Conservation (phyloP, 129 eudicot genomes). For the Mikania micrantha region DNA sequence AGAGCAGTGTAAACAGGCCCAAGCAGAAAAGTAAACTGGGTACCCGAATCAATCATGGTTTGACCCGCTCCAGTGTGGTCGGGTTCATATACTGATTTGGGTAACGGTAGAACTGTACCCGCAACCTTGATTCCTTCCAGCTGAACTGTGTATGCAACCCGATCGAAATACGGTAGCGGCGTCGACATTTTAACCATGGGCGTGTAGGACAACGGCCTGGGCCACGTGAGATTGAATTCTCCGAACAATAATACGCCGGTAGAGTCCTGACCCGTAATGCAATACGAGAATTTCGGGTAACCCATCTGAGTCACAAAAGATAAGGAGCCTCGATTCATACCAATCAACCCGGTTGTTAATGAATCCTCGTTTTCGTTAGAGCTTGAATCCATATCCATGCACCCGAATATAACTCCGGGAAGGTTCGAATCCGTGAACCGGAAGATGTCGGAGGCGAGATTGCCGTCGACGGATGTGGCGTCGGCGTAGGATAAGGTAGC, state of each 20-base stretch:
- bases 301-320: slow-evolving; percentile 76
- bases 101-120: slow-evolving; percentile 46
- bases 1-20: slow-evolving; percentile 76
- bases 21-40: slow-evolving; percentile 70
- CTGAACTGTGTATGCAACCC: slow-evolving; percentile 76
- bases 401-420: slow-evolving; percentile 64
- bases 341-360: slow-evolving; percentile 63
- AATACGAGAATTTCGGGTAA: slow-evolving; percentile 68
- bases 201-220: slow-evolving; percentile 51
- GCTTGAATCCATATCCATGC: slow-evolving; percentile 65
- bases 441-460: slow-evolving; percentile 60
- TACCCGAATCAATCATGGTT: slow-evolving; percentile 89
- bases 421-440: slow-evolving; percentile 33
- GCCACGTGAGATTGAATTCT: slow-evolving; percentile 45
- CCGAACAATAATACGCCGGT: slow-evolving; percentile 72
- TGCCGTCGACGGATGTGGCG: slow-evolving; percentile 76
- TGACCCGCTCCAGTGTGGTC: slow-evolving; percentile 96
- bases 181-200: slow-evolving; percentile 55
- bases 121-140: slow-evolving; percentile 72
- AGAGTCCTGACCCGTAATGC: slow-evolving; percentile 65
- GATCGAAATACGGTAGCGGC: slow-evolving; percentile 66
- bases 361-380: slow-evolving; percentile 47
- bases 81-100: slow-evolving; percentile 67
- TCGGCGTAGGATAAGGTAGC: slow-evolving; percentile 71
- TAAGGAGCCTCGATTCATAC: slow-evolving; percentile 79